Percentiles rank a stretch among this genome's conserved stretches.
Conservation (phyloP, 2,329 filamentous ascomycete species). For the Xylariaceae sp. region DNA sequence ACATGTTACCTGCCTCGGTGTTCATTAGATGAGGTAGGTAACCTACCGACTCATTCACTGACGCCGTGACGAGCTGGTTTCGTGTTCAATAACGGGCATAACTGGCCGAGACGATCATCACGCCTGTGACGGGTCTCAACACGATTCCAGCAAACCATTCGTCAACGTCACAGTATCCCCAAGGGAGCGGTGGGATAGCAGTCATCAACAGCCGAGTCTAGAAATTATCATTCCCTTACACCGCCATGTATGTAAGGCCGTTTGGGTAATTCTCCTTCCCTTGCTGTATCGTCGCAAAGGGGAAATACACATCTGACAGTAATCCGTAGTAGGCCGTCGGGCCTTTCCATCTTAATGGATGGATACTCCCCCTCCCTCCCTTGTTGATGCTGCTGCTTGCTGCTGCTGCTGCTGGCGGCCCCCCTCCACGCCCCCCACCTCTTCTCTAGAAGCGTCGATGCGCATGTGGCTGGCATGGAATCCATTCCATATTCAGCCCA, state of each 20-base stretch:
- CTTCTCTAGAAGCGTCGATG: conserved; percentile 19
- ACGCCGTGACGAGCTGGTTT: background rate
- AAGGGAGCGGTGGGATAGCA: background rate
- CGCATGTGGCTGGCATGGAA: conserved; percentile 22
- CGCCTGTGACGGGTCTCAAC: background rate
- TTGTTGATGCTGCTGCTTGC: too few relatives aligned
- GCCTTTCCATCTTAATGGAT: too few relatives aligned
- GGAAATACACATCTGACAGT: too few relatives aligned
- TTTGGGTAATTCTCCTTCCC: background rate
- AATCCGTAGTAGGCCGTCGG: too few relatives aligned
- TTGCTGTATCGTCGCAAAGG: background rate
- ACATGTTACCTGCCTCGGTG: background rate
- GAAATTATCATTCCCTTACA: conserved; percentile 18
- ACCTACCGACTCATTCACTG: background rate
- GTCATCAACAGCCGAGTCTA: background rate
- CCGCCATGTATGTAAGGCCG: conserved; percentile 25
- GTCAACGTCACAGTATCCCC: background rate
- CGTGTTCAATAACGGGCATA: too few relatives aligned
- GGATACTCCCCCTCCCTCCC: too few relatives aligned
- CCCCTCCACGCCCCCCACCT: conserved; percentile 2
- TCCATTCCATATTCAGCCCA: conserved; percentile 12
- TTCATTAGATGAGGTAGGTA: background rate
- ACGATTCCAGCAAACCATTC: background rate
- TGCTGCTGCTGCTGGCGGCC: background rate
- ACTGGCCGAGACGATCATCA: background rate